Evolutionary conservation across 1,139 yeast genomes (phyloP).

Genomic region (Lodderomyces oxycetoniae): DNA sequence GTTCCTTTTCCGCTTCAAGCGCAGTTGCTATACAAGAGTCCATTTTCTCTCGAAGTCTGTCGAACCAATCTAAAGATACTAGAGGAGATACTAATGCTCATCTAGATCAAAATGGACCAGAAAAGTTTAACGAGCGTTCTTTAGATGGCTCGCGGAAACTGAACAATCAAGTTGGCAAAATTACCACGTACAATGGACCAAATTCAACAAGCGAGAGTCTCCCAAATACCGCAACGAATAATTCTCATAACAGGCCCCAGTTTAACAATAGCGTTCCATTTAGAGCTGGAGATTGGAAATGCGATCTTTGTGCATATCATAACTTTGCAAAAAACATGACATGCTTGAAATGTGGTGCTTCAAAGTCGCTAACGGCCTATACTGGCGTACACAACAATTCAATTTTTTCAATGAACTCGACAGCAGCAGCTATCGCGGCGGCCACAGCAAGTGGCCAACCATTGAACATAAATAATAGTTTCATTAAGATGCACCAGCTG

Average conservation of each 20-base stretch:
- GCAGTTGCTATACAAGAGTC: conserved; percentile 61
- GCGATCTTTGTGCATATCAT: conserved; percentile 83
- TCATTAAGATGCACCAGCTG: conserved; percentile 28
- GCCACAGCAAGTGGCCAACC: conserved; percentile 54
- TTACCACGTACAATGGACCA: neutral
- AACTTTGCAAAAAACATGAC: conserved; percentile 88
- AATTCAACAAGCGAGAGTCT: conserved; percentile 1
- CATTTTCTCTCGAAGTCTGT: conserved; percentile 22
- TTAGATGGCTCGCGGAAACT: conserved; percentile 10
- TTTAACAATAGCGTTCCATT: conserved; percentile 57
- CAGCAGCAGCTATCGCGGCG: conserved; percentile 49
- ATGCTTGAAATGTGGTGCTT: conserved; percentile 84
- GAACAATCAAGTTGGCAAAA: conserved; percentile 10
- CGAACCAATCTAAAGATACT: too few relatives aligned
- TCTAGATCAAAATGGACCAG: conserved; percentile 1
- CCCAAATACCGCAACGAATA: neutral
- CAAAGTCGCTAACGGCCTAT: conserved; percentile 50
- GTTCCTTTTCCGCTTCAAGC: conserved; percentile 81
- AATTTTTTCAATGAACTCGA: conserved; percentile 38
- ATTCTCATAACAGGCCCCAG: neutral
- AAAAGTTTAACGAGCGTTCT: conserved; percentile 5
- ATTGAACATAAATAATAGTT: conserved; percentile 29
- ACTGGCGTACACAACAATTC: conserved; percentile 17
- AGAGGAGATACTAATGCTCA: conserved; percentile 10
- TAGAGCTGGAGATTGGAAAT: conserved; percentile 97